Conservation (phyloP, 805 yeast species). For the Hanseniaspora clermontiae region DNA sequence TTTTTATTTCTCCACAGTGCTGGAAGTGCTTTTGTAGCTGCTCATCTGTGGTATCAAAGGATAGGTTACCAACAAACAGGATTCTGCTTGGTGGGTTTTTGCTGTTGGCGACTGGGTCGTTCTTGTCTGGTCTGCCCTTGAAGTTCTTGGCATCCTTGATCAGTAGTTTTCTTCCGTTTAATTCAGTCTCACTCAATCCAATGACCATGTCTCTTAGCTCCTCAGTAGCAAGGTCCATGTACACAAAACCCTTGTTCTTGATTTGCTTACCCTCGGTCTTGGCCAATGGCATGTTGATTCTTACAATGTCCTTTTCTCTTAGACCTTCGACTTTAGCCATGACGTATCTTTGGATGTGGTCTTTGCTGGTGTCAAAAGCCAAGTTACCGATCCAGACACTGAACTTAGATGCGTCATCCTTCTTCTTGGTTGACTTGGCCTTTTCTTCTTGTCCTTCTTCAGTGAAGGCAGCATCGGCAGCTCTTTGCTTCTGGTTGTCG, state of each 20-base stretch:
- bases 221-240: conserved; percentile 59
- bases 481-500: conserved; percentile 16
- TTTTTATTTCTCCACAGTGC: conserved; percentile 77
- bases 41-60: conserved; percentile 83
- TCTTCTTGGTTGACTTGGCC: conserved; percentile 21
- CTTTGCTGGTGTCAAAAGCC: conserved; percentile 68
- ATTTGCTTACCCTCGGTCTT: conserved; percentile 46
- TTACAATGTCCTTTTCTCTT: conserved; percentile 46
- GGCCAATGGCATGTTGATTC: conserved; percentile 69
- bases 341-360: conserved; percentile 56
- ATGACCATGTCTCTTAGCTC: conserved; percentile 53
- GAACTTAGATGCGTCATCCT: conserved; percentile 36
- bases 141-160: conserved; percentile 70
- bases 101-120: conserved; percentile 36
- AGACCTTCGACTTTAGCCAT: conserved; percentile 44
- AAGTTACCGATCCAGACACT: conserved; percentile 95
- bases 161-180: conserved; percentile 75
- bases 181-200: conserved; percentile 51
- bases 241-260: conserved; percentile 67
- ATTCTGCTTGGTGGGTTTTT: conserved; percentile 83
- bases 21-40: conserved; percentile 68
- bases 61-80: conserved; percentile 81
- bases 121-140: conserved; percentile 73
- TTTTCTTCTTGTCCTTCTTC: conserved; percentile 27
- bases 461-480: conserved; percentile 19